These are phyloP conservation scores for Fusarium heterosporum DNA, from an alignment of 2,329 filamentous ascomycete species.

Conservation along the genomic window DNA sequence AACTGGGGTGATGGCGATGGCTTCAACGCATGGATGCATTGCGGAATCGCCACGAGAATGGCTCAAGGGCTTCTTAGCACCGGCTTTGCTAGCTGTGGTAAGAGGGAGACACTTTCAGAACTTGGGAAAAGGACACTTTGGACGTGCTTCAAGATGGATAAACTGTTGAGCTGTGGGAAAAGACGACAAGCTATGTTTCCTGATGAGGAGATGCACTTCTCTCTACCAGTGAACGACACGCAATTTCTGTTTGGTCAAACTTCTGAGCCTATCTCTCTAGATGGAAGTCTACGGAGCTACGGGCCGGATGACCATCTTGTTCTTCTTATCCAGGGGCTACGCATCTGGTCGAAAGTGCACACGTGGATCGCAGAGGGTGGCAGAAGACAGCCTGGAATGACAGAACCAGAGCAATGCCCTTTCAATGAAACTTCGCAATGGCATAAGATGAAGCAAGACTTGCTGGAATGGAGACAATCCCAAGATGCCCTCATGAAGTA, in stretches of 20 bases:
- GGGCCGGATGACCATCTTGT: conserved; percentile 32
- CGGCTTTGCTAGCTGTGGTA: conserved; percentile 30
- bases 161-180: conserved; percentile 40
- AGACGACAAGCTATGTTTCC: conserved; percentile 42
- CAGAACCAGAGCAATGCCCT: conserved; percentile 36
- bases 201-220: conserved; percentile 30
- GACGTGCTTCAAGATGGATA: conserved; percentile 45
- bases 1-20: conserved; percentile 46
- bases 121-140: conserved; percentile 42
- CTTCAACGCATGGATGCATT: conserved; percentile 47
- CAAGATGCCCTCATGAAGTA: conserved; percentile 36
- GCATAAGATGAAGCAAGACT: conserved; percentile 35
- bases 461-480: conserved; percentile 38
- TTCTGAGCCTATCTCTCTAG: not conserved
- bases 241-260: conserved; percentile 37
- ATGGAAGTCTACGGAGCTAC: not conserved
- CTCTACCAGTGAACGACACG: conserved; percentile 29
- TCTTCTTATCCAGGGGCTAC: conserved; percentile 34
- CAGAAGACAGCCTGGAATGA: conserved; percentile 38
- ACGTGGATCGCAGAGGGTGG: conserved; percentile 43
- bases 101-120: conserved; percentile 27
- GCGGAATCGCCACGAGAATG: conserved; percentile 42
- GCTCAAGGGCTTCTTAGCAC: conserved; percentile 42
- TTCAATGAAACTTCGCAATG: conserved; percentile 38
- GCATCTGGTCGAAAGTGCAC: conserved; percentile 44